A percentile compares a stretch with the other conserved stretches of the same genome.
Conservation (phyloP, 2,329 filamentous ascomycete genomes). For the Calonectria pauciramosa region DNA sequence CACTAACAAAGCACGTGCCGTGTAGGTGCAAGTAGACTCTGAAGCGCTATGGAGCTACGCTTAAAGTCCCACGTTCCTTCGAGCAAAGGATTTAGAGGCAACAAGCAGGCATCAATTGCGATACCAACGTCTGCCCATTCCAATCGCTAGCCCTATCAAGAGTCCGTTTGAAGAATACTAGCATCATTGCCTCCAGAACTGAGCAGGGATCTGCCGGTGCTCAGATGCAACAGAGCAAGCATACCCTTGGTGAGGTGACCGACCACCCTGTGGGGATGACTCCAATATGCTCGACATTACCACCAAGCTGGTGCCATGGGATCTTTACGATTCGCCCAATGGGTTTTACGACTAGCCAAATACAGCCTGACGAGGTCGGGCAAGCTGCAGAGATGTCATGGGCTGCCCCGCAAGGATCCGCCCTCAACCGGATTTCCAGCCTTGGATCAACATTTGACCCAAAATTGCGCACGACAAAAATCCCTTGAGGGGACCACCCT, state of each 20-base stretch:
- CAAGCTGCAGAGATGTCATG: slow-evolving; percentile 25
- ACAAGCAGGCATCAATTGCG: slow-evolving; percentile 21
- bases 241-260: slow-evolving; percentile 7
- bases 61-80: neutral
- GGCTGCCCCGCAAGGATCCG: slow-evolving; percentile 39
- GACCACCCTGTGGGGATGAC: slow-evolving; percentile 27
- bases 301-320: slow-evolving; percentile 34
- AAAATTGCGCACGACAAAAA: slow-evolving; percentile 37
- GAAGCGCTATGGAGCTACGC: slow-evolving; percentile 39
- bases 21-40: slow-evolving; percentile 38
- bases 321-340: slow-evolving; percentile 34
- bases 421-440: slow-evolving; percentile 29
- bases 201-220: neutral
- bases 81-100: slow-evolving; percentile 1
- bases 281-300: slow-evolving; percentile 32
- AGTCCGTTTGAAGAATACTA: slow-evolving; percentile 1
- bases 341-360: slow-evolving; percentile 19
- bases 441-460: slow-evolving; percentile 36
- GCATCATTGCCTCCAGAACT: neutral
- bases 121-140: neutral
- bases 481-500: slow-evolving; percentile 24
- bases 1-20: slow-evolving; percentile 42
- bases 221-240: neutral
- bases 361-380: slow-evolving; percentile 21
- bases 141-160: neutral